Percentiles rank a stretch among this genome's conserved stretches.
Evolutionary conservation across 2,329 filamentous ascomycete species (phyloP).

Genomic region (Colletotrichum eremochloae): DNA sequence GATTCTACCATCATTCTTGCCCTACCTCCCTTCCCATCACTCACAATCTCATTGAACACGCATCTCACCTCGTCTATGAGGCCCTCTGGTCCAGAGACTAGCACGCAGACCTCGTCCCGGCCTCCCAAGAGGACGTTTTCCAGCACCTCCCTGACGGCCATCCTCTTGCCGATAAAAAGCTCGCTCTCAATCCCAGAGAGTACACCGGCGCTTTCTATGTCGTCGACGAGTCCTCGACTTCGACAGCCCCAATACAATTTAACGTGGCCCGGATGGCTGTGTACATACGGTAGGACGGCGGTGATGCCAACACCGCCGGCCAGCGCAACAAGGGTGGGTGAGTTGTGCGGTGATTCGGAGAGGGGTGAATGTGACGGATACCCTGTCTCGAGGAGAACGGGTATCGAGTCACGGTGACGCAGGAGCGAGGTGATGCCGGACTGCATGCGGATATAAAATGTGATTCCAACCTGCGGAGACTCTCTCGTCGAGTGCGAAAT

Average conservation of each 20-base stretch:
- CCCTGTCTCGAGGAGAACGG: constrained; percentile 48
- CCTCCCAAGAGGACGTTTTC: constrained; percentile 13
- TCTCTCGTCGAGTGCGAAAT: constrained; percentile 41
- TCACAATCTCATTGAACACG: constrained; percentile 25
- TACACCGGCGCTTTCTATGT: background rate
- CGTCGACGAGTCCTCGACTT: constrained; percentile 18
- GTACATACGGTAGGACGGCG: constrained; percentile 45
- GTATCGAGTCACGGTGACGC: constrained; percentile 43
- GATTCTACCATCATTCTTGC: background rate
- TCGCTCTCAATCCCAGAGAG: constrained; percentile 19
- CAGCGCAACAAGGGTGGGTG: constrained; percentile 47
- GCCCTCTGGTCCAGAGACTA: constrained; percentile 36
- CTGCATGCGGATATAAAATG: too few relatives aligned
- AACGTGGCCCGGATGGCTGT: background rate
- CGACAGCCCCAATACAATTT: constrained; percentile 21
- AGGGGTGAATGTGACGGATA: constrained; percentile 47
- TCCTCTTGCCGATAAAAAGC: constrained; percentile 6
- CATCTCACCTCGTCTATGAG: constrained; percentile 40
- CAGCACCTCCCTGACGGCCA: background rate
- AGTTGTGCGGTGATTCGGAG: constrained; percentile 4
- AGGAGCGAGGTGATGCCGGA: constrained; percentile 29
- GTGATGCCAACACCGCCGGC: constrained; percentile 51
- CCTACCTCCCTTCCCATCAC: background rate
- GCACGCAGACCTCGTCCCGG: constrained; percentile 24
- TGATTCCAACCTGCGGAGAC: too few relatives aligned